These are phyloP conservation scores for Claviceps cyperi DNA, from an alignment of 2,329 filamentous ascomycete species.

Conservation along the genomic window DNA sequence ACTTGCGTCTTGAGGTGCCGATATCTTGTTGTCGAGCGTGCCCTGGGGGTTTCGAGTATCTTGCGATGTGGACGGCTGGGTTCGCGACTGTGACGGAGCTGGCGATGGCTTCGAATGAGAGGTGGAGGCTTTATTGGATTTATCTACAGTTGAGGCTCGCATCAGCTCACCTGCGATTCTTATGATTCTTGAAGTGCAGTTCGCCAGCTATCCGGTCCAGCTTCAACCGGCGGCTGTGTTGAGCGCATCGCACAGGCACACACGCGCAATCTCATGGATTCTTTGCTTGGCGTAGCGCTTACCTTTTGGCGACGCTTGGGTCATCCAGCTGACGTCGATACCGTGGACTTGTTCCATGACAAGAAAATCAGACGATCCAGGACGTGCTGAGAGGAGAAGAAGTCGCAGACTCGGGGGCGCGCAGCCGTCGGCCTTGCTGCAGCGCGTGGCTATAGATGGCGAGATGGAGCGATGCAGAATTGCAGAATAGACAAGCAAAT, in stretches of 20 bases:
- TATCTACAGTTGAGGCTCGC: conserved; percentile 12
- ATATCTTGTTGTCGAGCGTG: conserved; percentile 12
- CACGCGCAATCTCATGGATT: not conserved
- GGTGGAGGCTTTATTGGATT: conserved; percentile 16
- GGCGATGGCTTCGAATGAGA: conserved; percentile 13
- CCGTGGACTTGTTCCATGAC: conserved; percentile 69
- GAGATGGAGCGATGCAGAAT: too few species aligned
- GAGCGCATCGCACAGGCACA: not conserved
- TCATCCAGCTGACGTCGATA: conserved; percentile 82
- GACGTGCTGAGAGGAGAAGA: not conserved
- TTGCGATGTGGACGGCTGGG: conserved; percentile 11
- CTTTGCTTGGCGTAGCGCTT: conserved; percentile 9
- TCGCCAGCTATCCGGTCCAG: not conserved
- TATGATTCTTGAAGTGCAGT: not conserved
- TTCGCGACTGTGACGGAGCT: conserved; percentile 17
- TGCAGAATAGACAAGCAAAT: too few species aligned
- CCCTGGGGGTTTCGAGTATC: conserved; percentile 14
- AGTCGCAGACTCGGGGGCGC: not conserved
- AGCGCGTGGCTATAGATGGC: not conserved
- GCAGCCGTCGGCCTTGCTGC: not conserved
- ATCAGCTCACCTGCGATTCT: not conserved
- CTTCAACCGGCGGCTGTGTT: not conserved
- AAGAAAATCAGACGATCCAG: not conserved
- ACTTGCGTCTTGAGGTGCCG: conserved; percentile 9
- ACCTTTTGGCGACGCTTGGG: conserved; percentile 72